Conservation (phyloP, 202 grass and related monocot species). For the Musa balbisiana region DNA sequence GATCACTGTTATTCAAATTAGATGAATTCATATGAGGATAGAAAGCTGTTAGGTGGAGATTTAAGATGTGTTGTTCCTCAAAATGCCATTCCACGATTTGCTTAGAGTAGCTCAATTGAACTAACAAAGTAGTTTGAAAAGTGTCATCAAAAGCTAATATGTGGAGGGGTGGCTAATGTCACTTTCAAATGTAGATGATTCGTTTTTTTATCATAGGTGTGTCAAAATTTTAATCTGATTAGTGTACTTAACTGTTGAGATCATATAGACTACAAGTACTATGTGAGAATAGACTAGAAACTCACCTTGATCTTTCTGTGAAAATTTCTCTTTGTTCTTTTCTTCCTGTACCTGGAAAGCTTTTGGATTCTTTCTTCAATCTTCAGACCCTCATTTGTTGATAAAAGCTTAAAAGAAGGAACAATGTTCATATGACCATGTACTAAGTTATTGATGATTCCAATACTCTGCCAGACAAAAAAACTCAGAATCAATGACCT, state of each 20-base stretch:
- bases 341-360: constrained; percentile 92
- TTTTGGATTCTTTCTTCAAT: constrained; percentile 84
- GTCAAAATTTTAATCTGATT: background rate
- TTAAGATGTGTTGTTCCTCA: too few relatives aligned
- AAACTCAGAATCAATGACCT: background rate
- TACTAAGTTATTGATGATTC: background rate
- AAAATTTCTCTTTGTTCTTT: constrained; percentile 84
- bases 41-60: too few relatives aligned
- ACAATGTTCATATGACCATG: background rate
- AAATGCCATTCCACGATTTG: too few relatives aligned
- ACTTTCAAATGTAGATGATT: background rate
- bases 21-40: too few relatives aligned
- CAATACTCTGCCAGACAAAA: background rate
- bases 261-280: too few relatives aligned
- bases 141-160: too few relatives aligned
- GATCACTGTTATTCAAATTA: too few relatives aligned
- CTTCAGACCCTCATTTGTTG: constrained; percentile 24
- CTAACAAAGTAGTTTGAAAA: too few relatives aligned
- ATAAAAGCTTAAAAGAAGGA: background rate
- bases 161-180: too few relatives aligned
- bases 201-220: background rate
- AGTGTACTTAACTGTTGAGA: too few relatives aligned
- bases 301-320: constrained; percentile 94
- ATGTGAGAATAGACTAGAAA: background rate
- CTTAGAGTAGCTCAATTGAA: too few relatives aligned